Percentiles rank a stretch among this genome's conserved stretches.
These are phyloP conservation scores for Spongiforma sp. DNA, from an alignment of 1,284 basidiomycete species.

Conservation along the genomic window DNA sequence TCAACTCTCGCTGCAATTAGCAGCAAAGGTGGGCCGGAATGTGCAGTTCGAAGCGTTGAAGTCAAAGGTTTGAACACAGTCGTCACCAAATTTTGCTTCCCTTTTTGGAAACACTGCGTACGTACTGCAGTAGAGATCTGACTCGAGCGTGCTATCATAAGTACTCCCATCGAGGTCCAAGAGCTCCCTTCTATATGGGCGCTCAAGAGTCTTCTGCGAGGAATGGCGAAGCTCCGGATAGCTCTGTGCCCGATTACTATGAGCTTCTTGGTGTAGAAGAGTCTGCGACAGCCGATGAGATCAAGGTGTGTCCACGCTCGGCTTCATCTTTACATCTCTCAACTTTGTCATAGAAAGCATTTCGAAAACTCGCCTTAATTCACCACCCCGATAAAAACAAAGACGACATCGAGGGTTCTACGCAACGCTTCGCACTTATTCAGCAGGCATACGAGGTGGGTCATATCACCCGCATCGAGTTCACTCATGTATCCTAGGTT, in stretches of 20 bases:
- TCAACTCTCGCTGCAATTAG: no score
- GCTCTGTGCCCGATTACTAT: conserved; percentile 71
- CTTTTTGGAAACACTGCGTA: no score
- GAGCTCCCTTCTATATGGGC: no score
- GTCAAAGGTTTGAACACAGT: no score
- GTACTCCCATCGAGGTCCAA: no score
- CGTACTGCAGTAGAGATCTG: no score
- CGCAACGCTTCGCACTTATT: conserved; percentile 84
- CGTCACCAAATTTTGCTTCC: no score
- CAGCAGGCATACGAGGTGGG: conserved; percentile 93
- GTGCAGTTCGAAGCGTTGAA: no score
- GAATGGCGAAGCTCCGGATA: conserved; percentile 35
- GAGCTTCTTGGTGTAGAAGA: conserved; percentile 80
- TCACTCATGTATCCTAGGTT: not conserved
- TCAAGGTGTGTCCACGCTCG: conserved; percentile 62
- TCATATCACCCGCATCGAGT: conserved; percentile 8
- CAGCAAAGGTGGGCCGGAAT: no score
- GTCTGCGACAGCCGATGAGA: conserved; percentile 84
- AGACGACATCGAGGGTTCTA: conserved; percentile 84
- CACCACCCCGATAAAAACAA: conserved; percentile 94
- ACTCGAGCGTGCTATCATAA: no score
- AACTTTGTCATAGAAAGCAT: conserved; percentile 65
- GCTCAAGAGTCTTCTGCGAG: conserved; percentile 65
- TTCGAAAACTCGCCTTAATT: conserved; percentile 80
- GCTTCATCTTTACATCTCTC: conserved; percentile 5